Percentiles rank a stretch among this genome's conserved stretches.
These are phyloP conservation scores for Lecanicillium sp. DNA, from an alignment of 2,329 filamentous ascomycete species.

Conservation along the genomic window DNA sequence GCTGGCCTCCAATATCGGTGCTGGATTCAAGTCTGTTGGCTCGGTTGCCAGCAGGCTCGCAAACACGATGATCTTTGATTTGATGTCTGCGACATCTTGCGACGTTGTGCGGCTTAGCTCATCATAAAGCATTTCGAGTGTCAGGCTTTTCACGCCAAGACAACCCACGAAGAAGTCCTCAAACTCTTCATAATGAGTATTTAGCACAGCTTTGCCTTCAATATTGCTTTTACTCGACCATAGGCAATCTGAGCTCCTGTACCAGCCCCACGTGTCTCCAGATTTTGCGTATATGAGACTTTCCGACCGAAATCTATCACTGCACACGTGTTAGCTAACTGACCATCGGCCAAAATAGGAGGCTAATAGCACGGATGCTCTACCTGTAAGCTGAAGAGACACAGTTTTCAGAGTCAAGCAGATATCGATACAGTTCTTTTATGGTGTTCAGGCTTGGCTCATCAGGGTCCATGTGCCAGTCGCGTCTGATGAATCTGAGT, in stretches of 20 bases:
- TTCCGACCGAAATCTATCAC: conserved; percentile 12
- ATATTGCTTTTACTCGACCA: conserved; percentile 29
- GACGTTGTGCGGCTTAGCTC: conserved; percentile 21
- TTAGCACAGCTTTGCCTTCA: conserved; percentile 21
- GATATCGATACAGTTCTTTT: neutral
- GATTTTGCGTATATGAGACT: conserved; percentile 12
- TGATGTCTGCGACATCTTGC: conserved; percentile 21
- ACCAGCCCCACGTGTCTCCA: conserved; percentile 20
- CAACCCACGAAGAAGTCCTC: conserved; percentile 25
- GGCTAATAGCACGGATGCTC: neutral
- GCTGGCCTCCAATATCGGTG: conserved; percentile 10
- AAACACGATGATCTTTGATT: conserved; percentile 26
- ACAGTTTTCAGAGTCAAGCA: neutral
- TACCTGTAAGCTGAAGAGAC: neutral
- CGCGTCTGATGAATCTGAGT: neutral
- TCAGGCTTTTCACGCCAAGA: conserved; percentile 25
- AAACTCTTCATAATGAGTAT: conserved; percentile 24
- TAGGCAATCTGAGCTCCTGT: conserved; percentile 25
- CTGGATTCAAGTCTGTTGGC: conserved; percentile 4
- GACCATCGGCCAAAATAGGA: neutral
- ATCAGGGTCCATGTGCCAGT: neutral
- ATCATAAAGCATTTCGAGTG: conserved; percentile 26
- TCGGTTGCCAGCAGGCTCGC: conserved; percentile 24
- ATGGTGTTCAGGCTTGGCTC: neutral
- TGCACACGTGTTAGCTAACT: neutral